Conservation (phyloP, 2,329 filamentous ascomycete species). For the Calonectria montana region DNA sequence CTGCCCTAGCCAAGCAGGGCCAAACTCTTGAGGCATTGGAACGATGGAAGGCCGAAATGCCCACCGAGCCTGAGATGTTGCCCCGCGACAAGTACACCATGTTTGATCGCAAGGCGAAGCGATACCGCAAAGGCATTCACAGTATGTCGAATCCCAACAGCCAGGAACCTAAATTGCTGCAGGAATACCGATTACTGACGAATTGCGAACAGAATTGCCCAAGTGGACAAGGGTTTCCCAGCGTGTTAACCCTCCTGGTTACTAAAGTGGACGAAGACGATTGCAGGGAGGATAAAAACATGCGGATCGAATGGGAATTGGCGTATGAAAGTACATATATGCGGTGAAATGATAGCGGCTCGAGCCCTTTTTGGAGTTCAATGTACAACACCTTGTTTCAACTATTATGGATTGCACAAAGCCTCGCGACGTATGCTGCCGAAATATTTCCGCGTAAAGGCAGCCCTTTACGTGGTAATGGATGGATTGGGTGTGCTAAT, state of each 20-base stretch:
- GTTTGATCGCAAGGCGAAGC: constrained; percentile 96
- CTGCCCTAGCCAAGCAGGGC: constrained; percentile 79
- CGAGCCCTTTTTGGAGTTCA: constrained; percentile 30
- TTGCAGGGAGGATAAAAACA: constrained; percentile 3
- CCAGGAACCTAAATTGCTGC: background rate
- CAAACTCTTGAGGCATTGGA: constrained; percentile 82
- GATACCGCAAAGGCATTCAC: constrained; percentile 96
- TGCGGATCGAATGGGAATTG: constrained; percentile 34
- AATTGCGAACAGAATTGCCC: constrained; percentile 69
- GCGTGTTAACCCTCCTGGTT: constrained; percentile 93
- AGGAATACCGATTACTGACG: constrained; percentile 32
- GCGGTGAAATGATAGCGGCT: constrained; percentile 29
- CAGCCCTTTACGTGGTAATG: constrained; percentile 29
- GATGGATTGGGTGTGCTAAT: constrained; percentile 33
- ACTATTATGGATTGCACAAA: constrained; percentile 38
- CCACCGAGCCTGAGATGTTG: constrained; percentile 93
- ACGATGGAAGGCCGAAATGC: constrained; percentile 96
- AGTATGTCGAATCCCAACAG: constrained; percentile 69
- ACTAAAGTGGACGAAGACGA: constrained; percentile 63
- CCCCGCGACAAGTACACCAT: constrained; percentile 98
- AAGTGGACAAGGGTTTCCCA: constrained; percentile 98
- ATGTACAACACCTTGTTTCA: constrained; percentile 47
- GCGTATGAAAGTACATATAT: constrained; percentile 28
- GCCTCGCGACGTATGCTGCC: constrained; percentile 33
- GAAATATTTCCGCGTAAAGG: constrained; percentile 16